Conservation (phyloP, 352 stramenopile species). For the Globisporangium polare region DNA sequence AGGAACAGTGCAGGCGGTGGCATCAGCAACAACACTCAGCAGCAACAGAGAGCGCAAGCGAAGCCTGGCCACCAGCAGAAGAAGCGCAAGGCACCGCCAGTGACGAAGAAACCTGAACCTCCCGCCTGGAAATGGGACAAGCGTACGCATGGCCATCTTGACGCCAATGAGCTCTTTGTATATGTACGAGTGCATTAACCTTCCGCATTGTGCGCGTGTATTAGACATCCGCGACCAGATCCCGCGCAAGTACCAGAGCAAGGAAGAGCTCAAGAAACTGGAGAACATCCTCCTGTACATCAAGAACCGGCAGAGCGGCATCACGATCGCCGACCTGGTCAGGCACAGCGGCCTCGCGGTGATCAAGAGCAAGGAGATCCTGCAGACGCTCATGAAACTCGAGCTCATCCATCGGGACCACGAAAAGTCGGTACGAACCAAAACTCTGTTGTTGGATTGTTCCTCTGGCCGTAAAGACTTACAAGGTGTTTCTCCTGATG, state of each 20-base stretch:
- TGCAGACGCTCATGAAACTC: slow-evolving; percentile 86
- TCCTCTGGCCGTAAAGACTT: neutral
- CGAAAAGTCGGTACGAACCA: slow-evolving; percentile 53
- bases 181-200: neutral
- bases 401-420: slow-evolving; percentile 71
- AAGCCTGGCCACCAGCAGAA: slow-evolving; percentile 18
- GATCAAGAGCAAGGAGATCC: slow-evolving; percentile 85
- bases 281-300: slow-evolving; percentile 86
- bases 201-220: neutral
- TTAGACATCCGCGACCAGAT: slow-evolving; percentile 74
- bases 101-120: slow-evolving; percentile 26
- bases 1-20: neutral
- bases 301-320: slow-evolving; percentile 73
- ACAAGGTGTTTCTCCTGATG: slow-evolving; percentile 1
- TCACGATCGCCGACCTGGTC: slow-evolving; percentile 81
- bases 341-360: slow-evolving; percentile 73
- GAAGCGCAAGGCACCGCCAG: slow-evolving; percentile 11
- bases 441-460: neutral
- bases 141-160: slow-evolving; percentile 28
- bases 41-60: slow-evolving; percentile 8
- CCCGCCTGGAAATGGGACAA: slow-evolving; percentile 79
- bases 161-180: neutral
- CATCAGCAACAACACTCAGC: slow-evolving; percentile 6
- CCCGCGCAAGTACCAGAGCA: slow-evolving; percentile 80
- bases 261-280: slow-evolving; percentile 77